These are phyloP conservation scores for Aspergillus nanangensis DNA, from an alignment of 495 filamentous ascomycete genomes.

Conservation along the genomic window DNA sequence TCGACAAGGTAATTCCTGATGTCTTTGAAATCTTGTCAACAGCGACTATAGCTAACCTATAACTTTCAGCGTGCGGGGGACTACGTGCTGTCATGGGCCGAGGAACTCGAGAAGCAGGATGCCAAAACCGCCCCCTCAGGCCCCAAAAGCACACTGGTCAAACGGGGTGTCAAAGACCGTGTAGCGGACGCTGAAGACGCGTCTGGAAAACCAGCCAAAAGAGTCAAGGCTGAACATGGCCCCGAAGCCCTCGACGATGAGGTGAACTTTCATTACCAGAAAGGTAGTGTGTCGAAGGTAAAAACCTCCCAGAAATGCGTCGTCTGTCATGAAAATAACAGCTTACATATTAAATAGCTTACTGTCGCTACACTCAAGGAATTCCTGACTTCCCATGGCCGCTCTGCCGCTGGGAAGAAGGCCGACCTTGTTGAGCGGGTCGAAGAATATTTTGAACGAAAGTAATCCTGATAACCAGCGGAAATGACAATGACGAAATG, in stretches of 20 bases:
- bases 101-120: slow-evolving; percentile 54
- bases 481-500: too few species aligned
- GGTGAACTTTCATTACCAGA: slow-evolving; percentile 56
- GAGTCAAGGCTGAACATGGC: slow-evolving; percentile 43
- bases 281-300: slow-evolving; percentile 59
- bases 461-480: slow-evolving; percentile 13
- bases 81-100: slow-evolving; percentile 72
- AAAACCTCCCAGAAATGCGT: slow-evolving; percentile 1
- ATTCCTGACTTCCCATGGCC: slow-evolving; percentile 57
- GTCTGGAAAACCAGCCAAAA: slow-evolving; percentile 37
- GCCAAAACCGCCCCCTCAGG: slow-evolving; percentile 37
- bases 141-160: slow-evolving; percentile 35
- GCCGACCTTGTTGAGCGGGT: slow-evolving; percentile 72
- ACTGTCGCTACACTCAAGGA: slow-evolving; percentile 68
- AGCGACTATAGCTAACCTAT: background rate
- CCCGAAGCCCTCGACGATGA: slow-evolving; percentile 45
- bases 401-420: slow-evolving; percentile 67
- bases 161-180: slow-evolving; percentile 39
- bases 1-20: slow-evolving; percentile 60
- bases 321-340: background rate
- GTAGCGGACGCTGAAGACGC: slow-evolving; percentile 22
- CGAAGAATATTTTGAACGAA: slow-evolving; percentile 69
- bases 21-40: slow-evolving; percentile 5
- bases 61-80: slow-evolving; percentile 58
- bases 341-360: slow-evolving; percentile 33